Evolutionary conservation across 1,284 basidiomycete species (phyloP), one percentile per base, ranked within the genome.

Genomic region (Mycosarcoma mackinlayi): DNA sequence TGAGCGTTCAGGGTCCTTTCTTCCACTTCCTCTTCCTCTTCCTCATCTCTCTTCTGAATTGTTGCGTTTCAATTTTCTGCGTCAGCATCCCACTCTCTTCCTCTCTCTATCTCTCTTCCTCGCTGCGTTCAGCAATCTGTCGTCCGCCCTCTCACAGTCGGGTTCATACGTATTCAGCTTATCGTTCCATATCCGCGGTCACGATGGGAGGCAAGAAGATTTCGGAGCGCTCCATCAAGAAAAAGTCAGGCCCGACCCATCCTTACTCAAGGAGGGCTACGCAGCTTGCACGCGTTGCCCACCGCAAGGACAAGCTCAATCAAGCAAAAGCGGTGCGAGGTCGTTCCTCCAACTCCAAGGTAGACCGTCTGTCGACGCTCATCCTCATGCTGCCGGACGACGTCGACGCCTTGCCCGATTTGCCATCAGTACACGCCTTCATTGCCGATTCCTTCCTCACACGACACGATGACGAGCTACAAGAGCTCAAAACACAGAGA

Each of bases 151-250:
- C 16, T 16, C n/a, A 25, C 19, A 33, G 3, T 13, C 31, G n/a
- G n/a, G n/a, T n/a, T n/a, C n/a, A n/a, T n/a, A n/a, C n/a, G n/a
- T n/a, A n/a, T n/a, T n/a, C n/a, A n/a, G n/a, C n/a, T n/a, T n/a
- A 28, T 28, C 18, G 3, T 19, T 18, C 10, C 6, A 25, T 21
- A 24, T 13, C 45, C 13, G 9, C 21, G 18, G 39, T 6, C 48
- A 73, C 40, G 7, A 75, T 75, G 77, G 77, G 77, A 30, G 75
- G 75, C 33, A 79, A 76, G 42, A 79, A 79, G 77, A 68, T 80
- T 57, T 78, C 79, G 18, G 75, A 78, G 25, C 78, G 75, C 30
- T 73, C 77, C 24, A 65, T 82, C 53, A 75, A 75, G 64, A 70
- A 76, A 51, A 77, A 80, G 70, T 73, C 71, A 52, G 73, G 63